Base-by-base conservation (phyloP, 2,329 filamentous ascomycete species). In the Aspergillus texensis region DNA sequence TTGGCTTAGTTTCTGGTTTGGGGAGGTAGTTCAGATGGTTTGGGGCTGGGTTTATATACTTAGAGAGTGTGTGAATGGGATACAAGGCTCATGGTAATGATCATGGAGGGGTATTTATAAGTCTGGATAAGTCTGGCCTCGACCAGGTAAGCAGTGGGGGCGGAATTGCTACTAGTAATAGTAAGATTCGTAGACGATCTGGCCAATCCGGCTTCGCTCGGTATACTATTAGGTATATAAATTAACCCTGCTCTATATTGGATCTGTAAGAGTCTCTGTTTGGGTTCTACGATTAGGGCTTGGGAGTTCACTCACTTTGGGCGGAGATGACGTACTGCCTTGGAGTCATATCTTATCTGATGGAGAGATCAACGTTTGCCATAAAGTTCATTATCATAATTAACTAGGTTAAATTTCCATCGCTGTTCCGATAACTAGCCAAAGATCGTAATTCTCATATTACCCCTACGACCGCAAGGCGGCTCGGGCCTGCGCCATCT, bases 401-500 rank as follows among this genome's bases (percentile, higher is more conserved):
- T 32, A 19, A 19, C 28, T 32, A 16, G 12, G 32, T 10, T 4
- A 41, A 9, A 41, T 1, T n/a, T n/a, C 4, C 16, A n/a, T n/a
- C 39, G 9, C 26, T 3, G 16, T 32, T 21, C 26, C 50, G n/a
- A 21, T 34, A 5, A 2, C 10, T 16, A 36, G 14, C 34, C 14
- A 6, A 36, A 3, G 5, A 36, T 3, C 14, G 6, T 6, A 16
- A 1, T 16, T 16, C 34, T 36, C 34, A 36, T 36, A 16, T 36
- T 16, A 1, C 5, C 5, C 34, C 34, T 34, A 21, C 30, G 28
- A 53, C 16, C 32, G 11, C n/a, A 55, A 21, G 4, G 26, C 12
- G 6, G 52, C 52, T 24, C 43, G 16, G 21, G 71, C 72, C 26
- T 65, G 63, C 39, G 39, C 69, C 60, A 84, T 71, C 64, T 84